phyloP scores from a whole-genome alignment of 768 basidiomycete genomes.

The Favolaschia claudopus region DNA sequence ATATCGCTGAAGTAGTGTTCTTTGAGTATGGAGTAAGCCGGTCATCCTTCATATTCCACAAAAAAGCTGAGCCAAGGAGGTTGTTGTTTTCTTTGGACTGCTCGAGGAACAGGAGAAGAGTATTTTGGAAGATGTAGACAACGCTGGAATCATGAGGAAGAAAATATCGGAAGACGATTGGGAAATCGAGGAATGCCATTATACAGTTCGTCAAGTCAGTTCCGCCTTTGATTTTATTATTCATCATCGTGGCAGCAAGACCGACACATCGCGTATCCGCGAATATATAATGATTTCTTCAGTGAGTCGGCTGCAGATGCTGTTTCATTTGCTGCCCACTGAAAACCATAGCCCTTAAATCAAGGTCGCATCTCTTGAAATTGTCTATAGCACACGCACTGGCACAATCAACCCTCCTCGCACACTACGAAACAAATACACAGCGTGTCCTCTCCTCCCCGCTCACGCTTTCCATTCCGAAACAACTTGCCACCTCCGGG shows the following conservation, averaged over 20 bases:
- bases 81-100: constrained; percentile 92
- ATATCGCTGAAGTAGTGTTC: constrained; percentile 78
- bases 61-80: constrained; percentile 2
- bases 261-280: constrained; percentile 80
- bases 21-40: constrained; percentile 76
- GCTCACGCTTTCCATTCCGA: constrained; percentile 80
- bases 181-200: constrained; percentile 96
- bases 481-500: constrained; percentile 81
- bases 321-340: constrained; percentile 1
- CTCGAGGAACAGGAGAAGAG: constrained; percentile 79
- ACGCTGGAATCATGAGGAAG: constrained; percentile 72
- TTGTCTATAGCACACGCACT: constrained; percentile 94
- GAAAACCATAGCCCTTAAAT: constrained; percentile 76
- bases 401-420: constrained; percentile 92
- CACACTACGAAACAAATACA: constrained; percentile 83
- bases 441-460: constrained; percentile 81
- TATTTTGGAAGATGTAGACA: constrained; percentile 84
- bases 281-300: constrained; percentile 97
- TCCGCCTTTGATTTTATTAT: not conserved
- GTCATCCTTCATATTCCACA: not conserved
- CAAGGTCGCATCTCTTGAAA: constrained; percentile 88
- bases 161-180: constrained; percentile 72
- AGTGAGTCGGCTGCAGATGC: constrained; percentile 58
- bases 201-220: constrained; percentile 56
- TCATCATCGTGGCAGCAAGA: constrained; percentile 69